Evolutionary conservation across 345 rosid species (phyloP).

Genomic region (Streptanthus diversifolius): DNA sequence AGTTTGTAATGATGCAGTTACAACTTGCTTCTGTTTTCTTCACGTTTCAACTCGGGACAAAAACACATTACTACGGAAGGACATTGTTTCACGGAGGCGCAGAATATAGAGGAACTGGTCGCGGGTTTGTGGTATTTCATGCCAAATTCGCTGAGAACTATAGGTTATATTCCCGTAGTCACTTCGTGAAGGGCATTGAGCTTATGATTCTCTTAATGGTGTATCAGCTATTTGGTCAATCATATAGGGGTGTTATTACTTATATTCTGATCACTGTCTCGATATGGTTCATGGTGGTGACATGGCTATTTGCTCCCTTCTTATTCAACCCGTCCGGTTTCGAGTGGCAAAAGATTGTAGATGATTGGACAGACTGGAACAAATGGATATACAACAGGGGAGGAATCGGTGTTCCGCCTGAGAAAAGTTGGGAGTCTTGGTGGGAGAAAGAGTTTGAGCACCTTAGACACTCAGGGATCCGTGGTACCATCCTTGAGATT

Average conservation of each 20-base stretch:
- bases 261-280: slow-evolving; percentile 52
- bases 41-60: slow-evolving; percentile 69
- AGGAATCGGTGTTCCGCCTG: slow-evolving; percentile 57
- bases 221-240: slow-evolving; percentile 47
- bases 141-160: slow-evolving; percentile 82
- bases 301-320: slow-evolving; percentile 71
- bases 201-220: slow-evolving; percentile 57
- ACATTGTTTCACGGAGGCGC: slow-evolving; percentile 87
- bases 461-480: slow-evolving; percentile 47
- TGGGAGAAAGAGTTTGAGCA: slow-evolving; percentile 65
- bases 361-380: slow-evolving; percentile 77
- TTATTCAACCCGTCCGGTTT: slow-evolving; percentile 67
- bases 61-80: slow-evolving; percentile 61
- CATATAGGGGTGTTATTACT: slow-evolving; percentile 43
- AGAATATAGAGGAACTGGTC: slow-evolving; percentile 80
- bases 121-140: slow-evolving; percentile 87
- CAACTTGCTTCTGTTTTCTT: slow-evolving; percentile 65
- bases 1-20: slow-evolving; percentile 64
- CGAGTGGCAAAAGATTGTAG: slow-evolving; percentile 67
- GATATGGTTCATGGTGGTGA: slow-evolving; percentile 61
- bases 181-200: slow-evolving; percentile 65
- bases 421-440: slow-evolving; percentile 77
- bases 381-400: slow-evolving; percentile 57
- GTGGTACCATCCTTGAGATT: slow-evolving; percentile 47
- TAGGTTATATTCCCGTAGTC: slow-evolving; percentile 63